These are phyloP conservation scores for Hyphopichia wangnamkhiaoensis DNA, from an alignment of 1,139 yeast species.

Conservation along the genomic window DNA sequence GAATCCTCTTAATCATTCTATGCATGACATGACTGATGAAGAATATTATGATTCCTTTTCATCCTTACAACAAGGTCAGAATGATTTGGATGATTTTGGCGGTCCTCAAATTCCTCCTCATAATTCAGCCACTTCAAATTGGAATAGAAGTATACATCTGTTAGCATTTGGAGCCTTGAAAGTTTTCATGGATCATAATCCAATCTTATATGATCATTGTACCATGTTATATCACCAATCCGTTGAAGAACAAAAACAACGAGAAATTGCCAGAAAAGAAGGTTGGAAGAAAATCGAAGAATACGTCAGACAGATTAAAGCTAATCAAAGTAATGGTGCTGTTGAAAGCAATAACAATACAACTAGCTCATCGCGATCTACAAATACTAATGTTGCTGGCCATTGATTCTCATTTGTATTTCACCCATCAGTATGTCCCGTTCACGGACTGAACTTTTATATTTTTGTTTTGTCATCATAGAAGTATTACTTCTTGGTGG, in stretches of 20 bases:
- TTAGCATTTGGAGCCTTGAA: conserved; percentile 90
- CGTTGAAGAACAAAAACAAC: conserved; percentile 62
- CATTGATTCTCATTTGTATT: conserved; percentile 11
- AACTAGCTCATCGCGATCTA: conserved; percentile 6
- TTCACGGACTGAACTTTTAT: too few species aligned
- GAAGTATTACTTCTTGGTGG: too few species aligned
- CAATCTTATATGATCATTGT: conserved; percentile 88
- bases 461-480: not conserved
- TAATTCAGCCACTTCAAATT: conserved; percentile 53
- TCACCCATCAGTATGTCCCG: too few species aligned
- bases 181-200: conserved; percentile 91
- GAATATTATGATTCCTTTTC: conserved; percentile 49
- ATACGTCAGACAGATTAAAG: conserved; percentile 45
- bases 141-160: conserved; percentile 93
- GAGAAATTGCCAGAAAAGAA: conserved; percentile 63
- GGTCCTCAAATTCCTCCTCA: conserved; percentile 38
- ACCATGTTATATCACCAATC: conserved; percentile 81
- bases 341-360: conserved; percentile 9
- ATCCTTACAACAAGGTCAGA: conserved; percentile 30
- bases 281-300: conserved; percentile 77
- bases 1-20: conserved; percentile 11
- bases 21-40: conserved; percentile 41
- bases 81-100: conserved; percentile 27
- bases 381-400: conserved; percentile 15
- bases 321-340: conserved; percentile 4